Conservation (phyloP, 257 asterid species). For the Solanum tarapatanum region DNA sequence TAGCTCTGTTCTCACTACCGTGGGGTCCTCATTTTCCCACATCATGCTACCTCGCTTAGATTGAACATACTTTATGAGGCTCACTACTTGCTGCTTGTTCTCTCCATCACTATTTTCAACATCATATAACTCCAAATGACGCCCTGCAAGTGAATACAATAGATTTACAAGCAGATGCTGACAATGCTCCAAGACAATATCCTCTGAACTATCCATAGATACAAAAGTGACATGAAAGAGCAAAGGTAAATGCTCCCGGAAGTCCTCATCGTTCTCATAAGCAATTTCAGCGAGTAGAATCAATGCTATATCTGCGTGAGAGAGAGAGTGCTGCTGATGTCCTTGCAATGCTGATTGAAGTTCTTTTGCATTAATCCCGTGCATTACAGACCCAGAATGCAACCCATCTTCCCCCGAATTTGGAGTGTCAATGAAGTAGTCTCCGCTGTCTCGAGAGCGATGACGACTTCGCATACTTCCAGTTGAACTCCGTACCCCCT, state of each 20-base stretch:
- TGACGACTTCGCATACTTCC: slow-evolving; percentile 98
- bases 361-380: slow-evolving; percentile 83
- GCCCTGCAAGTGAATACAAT: slow-evolving; percentile 90
- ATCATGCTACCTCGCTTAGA: slow-evolving; percentile 97
- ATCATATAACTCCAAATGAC: slow-evolving; percentile 92
- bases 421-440: slow-evolving; percentile 89
- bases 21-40: slow-evolving; percentile 99
- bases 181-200: slow-evolving; percentile 96
- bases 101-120: slow-evolving; percentile 97
- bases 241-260: slow-evolving; percentile 90
- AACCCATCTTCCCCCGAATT: slow-evolving; percentile 90
- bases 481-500: slow-evolving; percentile 91
- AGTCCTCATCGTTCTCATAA: slow-evolving; percentile 96
- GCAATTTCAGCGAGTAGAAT: slow-evolving; percentile 94
- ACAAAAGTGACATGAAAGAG: slow-evolving; percentile 97
- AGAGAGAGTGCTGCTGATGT: slow-evolving; percentile 91
- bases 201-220: slow-evolving; percentile 99
- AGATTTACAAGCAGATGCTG: slow-evolving; percentile 94
- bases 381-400: slow-evolving; percentile 53
- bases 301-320: slow-evolving; percentile 91
- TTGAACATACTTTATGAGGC: slow-evolving; percentile 93
- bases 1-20: slow-evolving; percentile 72
- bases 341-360: slow-evolving; percentile 98
- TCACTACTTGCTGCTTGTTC: slow-evolving; percentile 94
- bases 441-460: slow-evolving; percentile 94